Conservation (phyloP, 345 rosid species). For the Cardamine occulta region DNA sequence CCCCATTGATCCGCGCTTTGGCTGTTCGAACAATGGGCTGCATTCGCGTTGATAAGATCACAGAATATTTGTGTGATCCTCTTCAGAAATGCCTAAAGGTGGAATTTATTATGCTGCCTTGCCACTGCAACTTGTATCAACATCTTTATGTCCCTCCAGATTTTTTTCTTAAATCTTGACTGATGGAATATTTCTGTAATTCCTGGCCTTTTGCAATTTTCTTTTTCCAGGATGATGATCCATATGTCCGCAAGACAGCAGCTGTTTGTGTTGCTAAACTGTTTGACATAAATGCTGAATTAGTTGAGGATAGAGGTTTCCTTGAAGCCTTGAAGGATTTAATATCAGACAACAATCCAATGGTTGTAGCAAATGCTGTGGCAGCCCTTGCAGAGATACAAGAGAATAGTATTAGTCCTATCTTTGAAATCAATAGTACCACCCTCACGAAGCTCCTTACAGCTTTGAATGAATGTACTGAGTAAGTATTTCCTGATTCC, state of each 20-base stretch:
- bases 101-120: conserved; percentile 20
- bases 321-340: conserved; percentile 92
- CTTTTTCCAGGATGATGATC: conserved; percentile 85
- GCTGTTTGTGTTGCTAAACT: conserved; percentile 98
- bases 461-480: conserved; percentile 97
- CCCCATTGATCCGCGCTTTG: conserved; percentile 93
- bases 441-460: conserved; percentile 95
- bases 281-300: conserved; percentile 91
- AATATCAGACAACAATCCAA: conserved; percentile 97
- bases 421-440: conserved; percentile 84
- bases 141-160: neutral
- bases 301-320: conserved; percentile 96
- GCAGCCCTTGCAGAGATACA: conserved; percentile 98
- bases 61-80: conserved; percentile 94
- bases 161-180: neutral
- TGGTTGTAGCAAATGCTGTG: conserved; percentile 99
- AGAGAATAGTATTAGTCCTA: conserved; percentile 73
- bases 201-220: conserved; percentile 10
- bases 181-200: neutral
- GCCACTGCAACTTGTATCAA: neutral
- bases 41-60: conserved; percentile 96
- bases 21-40: conserved; percentile 99
- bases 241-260: conserved; percentile 97
- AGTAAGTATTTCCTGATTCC: conserved; percentile 52
- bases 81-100: conserved; percentile 99